phyloP scores from a whole-genome alignment of 371 early-diverging fungal species.

The Mortierella sp. region DNA sequence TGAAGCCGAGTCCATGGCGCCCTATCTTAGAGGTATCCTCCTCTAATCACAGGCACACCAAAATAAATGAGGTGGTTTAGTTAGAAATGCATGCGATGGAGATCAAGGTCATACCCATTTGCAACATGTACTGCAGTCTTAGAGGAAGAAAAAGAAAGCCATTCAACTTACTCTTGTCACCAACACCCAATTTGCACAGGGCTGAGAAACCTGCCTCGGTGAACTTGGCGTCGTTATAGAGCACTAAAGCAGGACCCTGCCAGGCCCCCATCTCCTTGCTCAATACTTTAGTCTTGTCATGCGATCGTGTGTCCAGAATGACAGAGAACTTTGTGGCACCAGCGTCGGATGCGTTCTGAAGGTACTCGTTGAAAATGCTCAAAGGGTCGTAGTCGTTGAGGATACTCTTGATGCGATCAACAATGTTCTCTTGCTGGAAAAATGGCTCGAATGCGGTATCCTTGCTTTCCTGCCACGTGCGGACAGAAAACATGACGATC shows the following conservation, averaged over 20 bases:
- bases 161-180: constrained; percentile 45
- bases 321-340: constrained; percentile 52
- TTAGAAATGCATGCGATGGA: background rate
- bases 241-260: constrained; percentile 59
- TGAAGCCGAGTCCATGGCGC: constrained; percentile 58
- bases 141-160: background rate
- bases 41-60: background rate
- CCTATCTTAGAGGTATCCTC: constrained; percentile 48
- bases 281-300: constrained; percentile 16
- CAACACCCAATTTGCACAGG: constrained; percentile 45
- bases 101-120: no score
- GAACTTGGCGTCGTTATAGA: constrained; percentile 58
- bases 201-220: constrained; percentile 34
- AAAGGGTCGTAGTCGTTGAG: constrained; percentile 48
- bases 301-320: constrained; percentile 40
- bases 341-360: constrained; percentile 61
- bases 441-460: constrained; percentile 30
- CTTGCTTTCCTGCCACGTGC: constrained; percentile 19
- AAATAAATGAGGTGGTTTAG: background rate
- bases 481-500: constrained; percentile 29
- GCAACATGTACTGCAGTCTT: no score
- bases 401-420: constrained; percentile 24
- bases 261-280: constrained; percentile 41
- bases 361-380: constrained; percentile 53
- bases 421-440: constrained; percentile 36